Base-by-base conservation (phyloP, 352 stramenopile genomes). In the Globisporangium acanthophoron region DNA sequence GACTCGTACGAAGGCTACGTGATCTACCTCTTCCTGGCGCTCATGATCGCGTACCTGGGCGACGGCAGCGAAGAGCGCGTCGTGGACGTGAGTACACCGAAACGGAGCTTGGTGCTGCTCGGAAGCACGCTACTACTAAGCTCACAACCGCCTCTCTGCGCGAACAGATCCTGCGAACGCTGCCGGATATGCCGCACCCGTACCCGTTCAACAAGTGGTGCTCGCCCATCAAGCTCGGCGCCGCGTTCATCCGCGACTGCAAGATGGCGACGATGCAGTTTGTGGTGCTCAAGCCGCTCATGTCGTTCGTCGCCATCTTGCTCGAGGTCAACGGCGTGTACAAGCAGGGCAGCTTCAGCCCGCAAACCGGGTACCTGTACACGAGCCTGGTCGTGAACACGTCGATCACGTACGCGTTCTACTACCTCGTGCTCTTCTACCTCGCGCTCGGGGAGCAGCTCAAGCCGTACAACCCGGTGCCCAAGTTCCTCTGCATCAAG, bases 401-500 rank as follows among this genome's bases (percentile, higher is more conserved):
- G 47, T 98, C 90, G 35, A 96, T 99, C 59, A 97, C 93, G 61
- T 96, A 98, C 67, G 95, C 96, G 16, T 98, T 99, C 74, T 97
- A 97, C 68, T 98, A 98, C 58, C 71, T 99, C 49, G 81, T 99
- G 39, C 90, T 98, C 33, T 99, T 99, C 69, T 99, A 99, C 69
- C 78, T 98, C 62, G 87, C 91, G 18, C 73, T 98, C 5, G 74
- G 86, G 35, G 69, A 88, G 2, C 88, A 97, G 35, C 72, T 99
- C 46, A 76, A 70, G 58, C 94, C 88, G 56, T 98, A 93, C 72
- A 95, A 98, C 54, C 96, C 96, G 3, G 96, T 98, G 43, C 88
- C 93, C 1, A 99, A 99, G 77, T 99, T 99, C 67, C 71, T 99
- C 27, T 98, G 94, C 60, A 98, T 99, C 71, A 99, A 99, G 69